phyloP scores from a whole-genome alignment of 306 rosid genomes.

The Cucurbita maxima region DNA sequence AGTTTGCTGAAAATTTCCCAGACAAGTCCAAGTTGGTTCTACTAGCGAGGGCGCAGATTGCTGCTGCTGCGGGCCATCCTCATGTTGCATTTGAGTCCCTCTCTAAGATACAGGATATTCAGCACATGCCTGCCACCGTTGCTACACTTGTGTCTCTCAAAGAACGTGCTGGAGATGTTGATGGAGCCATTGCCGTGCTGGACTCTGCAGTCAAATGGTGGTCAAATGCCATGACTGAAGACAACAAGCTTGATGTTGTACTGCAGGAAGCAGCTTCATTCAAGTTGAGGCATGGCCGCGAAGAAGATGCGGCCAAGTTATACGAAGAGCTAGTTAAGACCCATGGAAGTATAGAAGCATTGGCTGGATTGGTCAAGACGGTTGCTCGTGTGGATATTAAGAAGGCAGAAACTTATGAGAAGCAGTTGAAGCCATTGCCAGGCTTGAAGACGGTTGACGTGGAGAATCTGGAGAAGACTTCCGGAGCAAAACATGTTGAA shows the following conservation, averaged over 20 bases:
- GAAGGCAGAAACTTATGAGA: constrained; percentile 85
- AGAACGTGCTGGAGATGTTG: constrained; percentile 82
- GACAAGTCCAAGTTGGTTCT: constrained; percentile 56
- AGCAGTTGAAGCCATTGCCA: constrained; percentile 66
- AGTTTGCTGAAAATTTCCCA: constrained; percentile 65
- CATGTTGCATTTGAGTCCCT: constrained; percentile 86
- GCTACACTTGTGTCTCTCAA: constrained; percentile 84
- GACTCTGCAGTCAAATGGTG: constrained; percentile 89
- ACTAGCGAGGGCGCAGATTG: constrained; percentile 84
- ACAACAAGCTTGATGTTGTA: constrained; percentile 55
- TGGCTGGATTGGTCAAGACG: constrained; percentile 75
- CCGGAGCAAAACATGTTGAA: constrained; percentile 68
- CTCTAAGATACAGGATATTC: constrained; percentile 62
- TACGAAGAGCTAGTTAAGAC: constrained; percentile 82
- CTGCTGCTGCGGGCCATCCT: constrained; percentile 82
- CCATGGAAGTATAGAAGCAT: constrained; percentile 68
- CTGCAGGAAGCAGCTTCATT: constrained; percentile 92
- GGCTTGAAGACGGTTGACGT: constrained; percentile 72
- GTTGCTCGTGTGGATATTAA: constrained; percentile 60
- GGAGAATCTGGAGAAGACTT: constrained; percentile 72
- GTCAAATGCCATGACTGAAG: constrained; percentile 83
- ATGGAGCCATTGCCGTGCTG: constrained; percentile 76
- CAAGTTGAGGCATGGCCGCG: constrained; percentile 68
- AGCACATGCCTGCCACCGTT: constrained; percentile 87
- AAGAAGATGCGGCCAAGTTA: constrained; percentile 64